Evolutionary conservation across 306 rosid genomes (phyloP).

Genomic region (Prunus davidiana): DNA sequence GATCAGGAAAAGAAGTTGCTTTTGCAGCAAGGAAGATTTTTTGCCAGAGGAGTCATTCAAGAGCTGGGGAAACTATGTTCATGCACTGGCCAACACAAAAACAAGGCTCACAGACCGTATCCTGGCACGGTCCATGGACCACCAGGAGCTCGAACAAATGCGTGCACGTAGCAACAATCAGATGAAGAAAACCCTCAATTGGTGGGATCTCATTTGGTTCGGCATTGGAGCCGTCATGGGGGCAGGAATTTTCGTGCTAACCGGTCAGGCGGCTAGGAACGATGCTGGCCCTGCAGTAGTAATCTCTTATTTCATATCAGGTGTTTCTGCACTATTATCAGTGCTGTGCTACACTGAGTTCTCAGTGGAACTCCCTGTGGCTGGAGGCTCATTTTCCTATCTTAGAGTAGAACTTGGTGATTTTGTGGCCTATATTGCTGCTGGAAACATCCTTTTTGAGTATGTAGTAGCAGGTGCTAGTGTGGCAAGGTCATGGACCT

Average conservation of each 20-base stretch:
- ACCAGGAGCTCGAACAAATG: slow-evolving; percentile 20
- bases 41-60: slow-evolving; percentile 37
- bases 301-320: slow-evolving; percentile 26
- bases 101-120: slow-evolving; percentile 22
- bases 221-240: slow-evolving; percentile 27
- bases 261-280: slow-evolving; percentile 13
- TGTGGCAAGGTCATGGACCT: slow-evolving; percentile 38
- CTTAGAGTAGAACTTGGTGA: slow-evolving; percentile 34
- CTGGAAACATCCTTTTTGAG: slow-evolving; percentile 31
- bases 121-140: slow-evolving; percentile 15
- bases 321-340: slow-evolving; percentile 24
- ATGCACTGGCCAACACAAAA: slow-evolving; percentile 20
- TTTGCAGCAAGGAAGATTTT: slow-evolving; percentile 25
- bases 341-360: slow-evolving; percentile 40
- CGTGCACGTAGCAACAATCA: slow-evolving; percentile 20
- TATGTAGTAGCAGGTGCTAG: slow-evolving; percentile 21
- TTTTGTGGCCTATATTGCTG: slow-evolving; percentile 22
- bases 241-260: slow-evolving; percentile 32
- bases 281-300: slow-evolving; percentile 27
- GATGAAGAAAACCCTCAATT: slow-evolving; percentile 32
- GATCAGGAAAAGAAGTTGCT: neutral
- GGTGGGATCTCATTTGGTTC: slow-evolving; percentile 40
- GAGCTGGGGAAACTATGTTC: slow-evolving; percentile 24
- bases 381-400: slow-evolving; percentile 29
- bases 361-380: slow-evolving; percentile 30